phyloP scores from a whole-genome alignment of 805 yeast genomes.

The Grigorovia transvaalensis region DNA sequence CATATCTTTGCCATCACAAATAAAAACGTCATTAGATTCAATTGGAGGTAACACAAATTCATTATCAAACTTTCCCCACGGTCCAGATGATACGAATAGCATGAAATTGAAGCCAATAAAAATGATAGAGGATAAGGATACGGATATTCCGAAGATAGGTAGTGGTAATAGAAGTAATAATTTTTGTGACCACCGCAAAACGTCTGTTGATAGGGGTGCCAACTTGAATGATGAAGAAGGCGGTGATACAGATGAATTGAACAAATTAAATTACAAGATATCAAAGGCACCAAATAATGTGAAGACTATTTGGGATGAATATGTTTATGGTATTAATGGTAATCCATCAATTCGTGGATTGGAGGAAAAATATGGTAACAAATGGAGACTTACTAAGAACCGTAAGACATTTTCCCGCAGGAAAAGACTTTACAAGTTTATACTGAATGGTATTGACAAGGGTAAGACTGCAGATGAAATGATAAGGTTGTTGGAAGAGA shows the following conservation, averaged over 20 bases:
- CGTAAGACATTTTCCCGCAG: conserved; percentile 30
- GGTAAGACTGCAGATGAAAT: conserved; percentile 29
- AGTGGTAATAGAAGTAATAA: not conserved
- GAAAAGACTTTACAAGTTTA: conserved; percentile 28
- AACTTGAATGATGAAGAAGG: not conserved
- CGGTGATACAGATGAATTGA: not conserved
- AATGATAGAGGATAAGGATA: too few relatives aligned
- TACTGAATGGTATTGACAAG: conserved; percentile 24
- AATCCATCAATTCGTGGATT: conserved; percentile 32
- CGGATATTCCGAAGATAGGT: too few relatives aligned
- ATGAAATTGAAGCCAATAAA: not conserved
- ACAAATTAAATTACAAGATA: conserved; percentile 18
- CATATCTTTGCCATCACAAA: not conserved
- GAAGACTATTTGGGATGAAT: conserved; percentile 32
- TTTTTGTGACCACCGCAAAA: not conserved
- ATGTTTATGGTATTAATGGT: conserved; percentile 32
- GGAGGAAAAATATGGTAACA: conserved; percentile 33
- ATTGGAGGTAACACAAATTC: not conserved
- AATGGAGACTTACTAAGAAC: conserved; percentile 32
- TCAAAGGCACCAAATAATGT: conserved; percentile 28
- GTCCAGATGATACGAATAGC: too few relatives aligned
- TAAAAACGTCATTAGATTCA: not conserved
- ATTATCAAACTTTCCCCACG: not conserved
- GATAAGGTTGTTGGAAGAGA: conserved; percentile 23
- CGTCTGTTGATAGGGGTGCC: not conserved